Conservation (phyloP, 225 moss, liverwort and hornwort genomes). For the Neckera pumila region DNA sequence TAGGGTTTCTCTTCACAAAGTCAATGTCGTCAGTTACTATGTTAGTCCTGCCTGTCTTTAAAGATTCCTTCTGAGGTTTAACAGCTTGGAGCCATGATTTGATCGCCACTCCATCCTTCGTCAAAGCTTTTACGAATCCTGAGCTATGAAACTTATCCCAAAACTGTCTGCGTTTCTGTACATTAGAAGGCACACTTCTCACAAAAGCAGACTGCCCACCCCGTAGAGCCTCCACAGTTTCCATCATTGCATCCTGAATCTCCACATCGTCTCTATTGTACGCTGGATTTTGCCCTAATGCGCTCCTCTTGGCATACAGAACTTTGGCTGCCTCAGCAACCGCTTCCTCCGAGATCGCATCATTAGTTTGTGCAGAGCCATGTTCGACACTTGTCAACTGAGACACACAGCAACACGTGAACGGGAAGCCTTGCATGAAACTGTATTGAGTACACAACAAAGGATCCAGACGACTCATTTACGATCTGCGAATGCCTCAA, state of each 20-base stretch:
- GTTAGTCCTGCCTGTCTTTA: slow-evolving; percentile 12
- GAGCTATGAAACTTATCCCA: slow-evolving; percentile 30
- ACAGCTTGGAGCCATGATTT: slow-evolving; percentile 26
- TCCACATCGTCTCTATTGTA: not conserved
- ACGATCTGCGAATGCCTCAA: not conserved
- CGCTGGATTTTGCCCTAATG: slow-evolving; percentile 1
- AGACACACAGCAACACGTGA: not conserved
- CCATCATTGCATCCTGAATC: slow-evolving; percentile 8
- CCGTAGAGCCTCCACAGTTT: slow-evolving; percentile 7
- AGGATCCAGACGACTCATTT: not conserved
- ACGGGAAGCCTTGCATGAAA: not conserved
- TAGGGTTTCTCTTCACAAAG: slow-evolving; percentile 15
- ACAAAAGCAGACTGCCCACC: slow-evolving; percentile 31
- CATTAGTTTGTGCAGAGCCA: not conserved
- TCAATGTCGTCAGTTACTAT: slow-evolving; percentile 24
- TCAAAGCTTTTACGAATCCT: slow-evolving; percentile 16
- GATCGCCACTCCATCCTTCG: slow-evolving; percentile 26
- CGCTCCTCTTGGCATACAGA: slow-evolving; percentile 9
- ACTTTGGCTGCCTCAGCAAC: slow-evolving; percentile 9
- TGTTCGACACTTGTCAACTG: slow-evolving; percentile 7
- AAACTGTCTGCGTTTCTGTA: slow-evolving; percentile 19
- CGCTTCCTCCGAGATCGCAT: slow-evolving; percentile 7
- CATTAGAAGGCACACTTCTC: slow-evolving; percentile 3
- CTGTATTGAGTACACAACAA: not conserved
- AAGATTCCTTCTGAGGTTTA: not conserved